Base-by-base conservation (phyloP, 176 grass and related monocot species). In the Oryza rufipogon region DNA sequence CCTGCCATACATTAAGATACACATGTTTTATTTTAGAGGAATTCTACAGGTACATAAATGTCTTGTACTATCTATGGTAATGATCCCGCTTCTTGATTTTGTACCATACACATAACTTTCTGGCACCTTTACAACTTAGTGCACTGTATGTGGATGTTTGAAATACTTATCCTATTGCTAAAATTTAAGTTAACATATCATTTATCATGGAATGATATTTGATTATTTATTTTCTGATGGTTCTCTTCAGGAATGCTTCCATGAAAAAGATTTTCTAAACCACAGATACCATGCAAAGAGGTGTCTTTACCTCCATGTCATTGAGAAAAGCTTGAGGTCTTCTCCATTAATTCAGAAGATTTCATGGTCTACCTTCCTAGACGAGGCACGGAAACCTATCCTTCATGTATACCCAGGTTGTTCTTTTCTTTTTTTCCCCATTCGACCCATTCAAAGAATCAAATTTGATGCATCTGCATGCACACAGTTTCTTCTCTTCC, bases 231-330 rank as follows among this genome's bases (percentile, higher is more conserved):
- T 71, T 70, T 64, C 23, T 89, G 22, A 38, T 54, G 10, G 15
- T 86, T 71, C 76, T 89, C 45, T 60, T 65, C 67, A 98, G 96
- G 91, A 94, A 83, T 98, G 96, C 33, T 98, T 98, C 89, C 89
- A 95, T 19, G 91, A 95, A 87, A 98, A 98, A 79, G 96, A 96
- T 84, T 96, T 92, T 66, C 36, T 98, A 69, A 98, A 98, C 80
- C 87, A 98, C 83, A 85, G 81, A 17, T 98, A 98, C 75, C 93
- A 98, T 79, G 96, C 93, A 83, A 98, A 98, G 83, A 94, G 93
- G 78, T 90, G 88, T 66, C 81, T 98, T 84, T 98, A 96, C 69
- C 92, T 98, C 42, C 85, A 86, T 67, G 88, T 95, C 19, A 86
- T 98, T 13, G 86, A 86, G 64, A 98, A 87, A 75, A 93, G 70